Conservation (phyloP, 2,329 filamentous ascomycete species). For the Colletotrichum abscissum region DNA sequence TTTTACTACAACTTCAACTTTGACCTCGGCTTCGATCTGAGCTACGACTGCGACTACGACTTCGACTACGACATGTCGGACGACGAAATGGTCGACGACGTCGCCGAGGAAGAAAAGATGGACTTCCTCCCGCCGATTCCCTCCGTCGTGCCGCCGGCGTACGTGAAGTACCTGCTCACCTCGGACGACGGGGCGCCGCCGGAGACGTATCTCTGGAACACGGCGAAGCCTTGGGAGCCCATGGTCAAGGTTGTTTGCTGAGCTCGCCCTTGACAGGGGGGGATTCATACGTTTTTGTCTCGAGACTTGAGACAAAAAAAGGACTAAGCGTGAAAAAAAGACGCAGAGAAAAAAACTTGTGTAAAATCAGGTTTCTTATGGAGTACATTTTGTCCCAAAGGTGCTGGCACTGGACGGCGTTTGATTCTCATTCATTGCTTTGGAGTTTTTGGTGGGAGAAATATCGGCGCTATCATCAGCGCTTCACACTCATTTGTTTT, state of each 20-base stretch:
- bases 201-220: slow-evolving; percentile 55
- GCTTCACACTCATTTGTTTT: neutral
- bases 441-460: neutral
- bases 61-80: neutral
- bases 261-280: neutral
- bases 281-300: neutral
- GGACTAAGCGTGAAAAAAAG: neutral
- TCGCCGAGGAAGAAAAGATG: neutral
- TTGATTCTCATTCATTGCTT: neutral
- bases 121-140: slow-evolving; percentile 22
- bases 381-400: neutral
- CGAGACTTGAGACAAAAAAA: no score
- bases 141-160: slow-evolving; percentile 43
- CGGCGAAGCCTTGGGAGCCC: slow-evolving; percentile 54
- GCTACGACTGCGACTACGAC: slow-evolving; percentile 2
- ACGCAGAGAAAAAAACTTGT: neutral
- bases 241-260: slow-evolving; percentile 53
- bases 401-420: neutral
- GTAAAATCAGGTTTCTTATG: neutral
- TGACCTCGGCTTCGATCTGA: slow-evolving; percentile 28
- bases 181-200: slow-evolving; percentile 43
- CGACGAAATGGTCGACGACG: slow-evolving; percentile 18
- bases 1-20: slow-evolving; percentile 31
- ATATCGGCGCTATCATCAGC: neutral
- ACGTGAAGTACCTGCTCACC: slow-evolving; percentile 48